Evolutionary conservation across 1,284 basidiomycete genomes (phyloP).

Genomic region (Ceratorhiza oryzae-sativae): DNA sequence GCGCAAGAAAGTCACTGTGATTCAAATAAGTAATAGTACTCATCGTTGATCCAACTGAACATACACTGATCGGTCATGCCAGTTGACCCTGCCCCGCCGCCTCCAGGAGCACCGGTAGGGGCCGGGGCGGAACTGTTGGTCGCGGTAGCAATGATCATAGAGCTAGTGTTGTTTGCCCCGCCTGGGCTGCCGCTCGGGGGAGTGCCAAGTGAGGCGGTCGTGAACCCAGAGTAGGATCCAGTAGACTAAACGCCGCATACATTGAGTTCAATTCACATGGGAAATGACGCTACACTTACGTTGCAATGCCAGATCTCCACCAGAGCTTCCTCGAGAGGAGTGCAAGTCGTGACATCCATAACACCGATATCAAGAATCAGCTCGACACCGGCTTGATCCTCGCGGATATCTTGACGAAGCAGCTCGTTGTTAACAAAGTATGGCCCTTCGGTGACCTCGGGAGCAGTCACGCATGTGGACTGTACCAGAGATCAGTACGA

Average conservation of each 20-base stretch:
- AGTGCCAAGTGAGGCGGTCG: conserved; percentile 44
- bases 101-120: conserved; percentile 7
- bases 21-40: background rate
- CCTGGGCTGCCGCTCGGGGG: conserved; percentile 10
- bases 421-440: conserved; percentile 59
- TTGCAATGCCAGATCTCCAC: conserved; percentile 71
- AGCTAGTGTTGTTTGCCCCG: conserved; percentile 2
- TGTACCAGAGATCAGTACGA: conserved; percentile 1
- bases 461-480: conserved; percentile 47
- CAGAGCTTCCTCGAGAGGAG: conserved; percentile 69
- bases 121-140: background rate
- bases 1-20: conserved; percentile 59
- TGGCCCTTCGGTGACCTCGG: conserved; percentile 55
- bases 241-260: conserved; percentile 42
- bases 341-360: conserved; percentile 76
- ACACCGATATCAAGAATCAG: conserved; percentile 71
- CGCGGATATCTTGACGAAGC: conserved; percentile 60
- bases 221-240: conserved; percentile 56
- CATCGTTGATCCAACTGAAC: background rate
- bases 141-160: background rate
- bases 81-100: conserved; percentile 22
- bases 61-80: conserved; percentile 47
- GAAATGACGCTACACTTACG: conserved; percentile 41
- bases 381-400: conserved; percentile 59
- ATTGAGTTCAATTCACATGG: background rate